phyloP scores from a whole-genome alignment of 2,329 filamentous ascomycete species.

The Fusarium sp. region DNA sequence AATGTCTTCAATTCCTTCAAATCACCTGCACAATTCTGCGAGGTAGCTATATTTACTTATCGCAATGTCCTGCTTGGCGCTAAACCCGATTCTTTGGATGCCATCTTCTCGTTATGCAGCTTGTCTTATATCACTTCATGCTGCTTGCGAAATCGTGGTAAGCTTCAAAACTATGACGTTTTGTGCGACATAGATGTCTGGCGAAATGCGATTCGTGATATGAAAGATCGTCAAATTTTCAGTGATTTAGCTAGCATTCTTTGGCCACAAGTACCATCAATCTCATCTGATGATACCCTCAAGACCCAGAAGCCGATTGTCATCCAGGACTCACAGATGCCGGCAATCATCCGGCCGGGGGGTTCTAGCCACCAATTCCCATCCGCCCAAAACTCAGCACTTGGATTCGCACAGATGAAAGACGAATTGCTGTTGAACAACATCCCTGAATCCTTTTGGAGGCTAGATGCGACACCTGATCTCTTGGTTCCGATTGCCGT shows the following conservation, averaged over 20 bases:
- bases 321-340: too few species aligned
- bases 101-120: background rate
- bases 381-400: background rate
- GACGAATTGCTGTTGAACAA: rapidly evolving
- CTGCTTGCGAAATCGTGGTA: rapidly evolving
- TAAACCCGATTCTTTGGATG: rapidly evolving
- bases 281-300: too few species aligned
- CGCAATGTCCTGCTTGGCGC: background rate
- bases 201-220: rapidly evolving
- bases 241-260: rapidly evolving
- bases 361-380: too few species aligned
- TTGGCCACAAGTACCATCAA: too few species aligned
- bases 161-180: too few species aligned
- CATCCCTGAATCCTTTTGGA: rapidly evolving
- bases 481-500: rapidly evolving
- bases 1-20: rapidly evolving
- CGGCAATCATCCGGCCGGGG: too few species aligned
- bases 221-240: rapidly evolving
- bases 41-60: background rate
- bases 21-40: rapidly evolving
- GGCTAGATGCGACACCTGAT: rapidly evolving
- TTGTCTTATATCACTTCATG: rapidly evolving
- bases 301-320: too few species aligned
- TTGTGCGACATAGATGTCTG: rapidly evolving
- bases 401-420: background rate